A percentile compares a stretch with the other conserved stretches of the same genome.
These are phyloP conservation scores for Backusella morwellensis DNA, from an alignment of 192 early-diverging fungal genomes.

Conservation along the genomic window DNA sequence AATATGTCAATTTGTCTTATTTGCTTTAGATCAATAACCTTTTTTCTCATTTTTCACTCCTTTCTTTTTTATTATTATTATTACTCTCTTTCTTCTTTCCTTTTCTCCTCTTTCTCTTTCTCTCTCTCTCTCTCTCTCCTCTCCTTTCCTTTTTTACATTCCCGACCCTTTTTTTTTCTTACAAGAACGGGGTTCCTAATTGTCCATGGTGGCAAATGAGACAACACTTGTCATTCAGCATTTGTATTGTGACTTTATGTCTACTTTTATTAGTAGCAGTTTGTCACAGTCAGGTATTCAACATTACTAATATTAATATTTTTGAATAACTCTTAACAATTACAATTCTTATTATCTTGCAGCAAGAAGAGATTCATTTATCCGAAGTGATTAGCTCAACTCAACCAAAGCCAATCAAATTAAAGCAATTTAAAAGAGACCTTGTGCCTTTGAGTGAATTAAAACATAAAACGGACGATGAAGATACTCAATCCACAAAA, in stretches of 20 bases:
- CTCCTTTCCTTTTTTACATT: background rate
- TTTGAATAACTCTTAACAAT: background rate
- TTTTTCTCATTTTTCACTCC: background rate
- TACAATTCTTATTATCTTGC: background rate
- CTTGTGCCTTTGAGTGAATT: background rate
- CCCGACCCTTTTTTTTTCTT: background rate
- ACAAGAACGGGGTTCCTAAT: background rate
- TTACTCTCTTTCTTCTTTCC: background rate
- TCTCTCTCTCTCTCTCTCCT: background rate
- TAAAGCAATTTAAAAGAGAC: constrained; percentile 1
- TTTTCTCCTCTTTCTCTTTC: background rate
- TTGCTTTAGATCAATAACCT: background rate
- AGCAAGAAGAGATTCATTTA: background rate
- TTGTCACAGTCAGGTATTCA: background rate
- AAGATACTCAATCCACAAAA: background rate
- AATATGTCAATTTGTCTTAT: constrained; percentile 1
- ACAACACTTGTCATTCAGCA: background rate
- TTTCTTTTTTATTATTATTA: background rate
- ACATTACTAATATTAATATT: background rate
- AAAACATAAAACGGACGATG: background rate
- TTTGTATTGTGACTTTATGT: background rate
- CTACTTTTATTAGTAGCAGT: background rate
- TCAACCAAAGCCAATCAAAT: background rate
- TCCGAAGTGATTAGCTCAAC: background rate
- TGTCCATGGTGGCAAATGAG: background rate